Base-by-base conservation (phyloP, 306 rosid genomes). In the Chamaecrista fasciculata region DNA sequence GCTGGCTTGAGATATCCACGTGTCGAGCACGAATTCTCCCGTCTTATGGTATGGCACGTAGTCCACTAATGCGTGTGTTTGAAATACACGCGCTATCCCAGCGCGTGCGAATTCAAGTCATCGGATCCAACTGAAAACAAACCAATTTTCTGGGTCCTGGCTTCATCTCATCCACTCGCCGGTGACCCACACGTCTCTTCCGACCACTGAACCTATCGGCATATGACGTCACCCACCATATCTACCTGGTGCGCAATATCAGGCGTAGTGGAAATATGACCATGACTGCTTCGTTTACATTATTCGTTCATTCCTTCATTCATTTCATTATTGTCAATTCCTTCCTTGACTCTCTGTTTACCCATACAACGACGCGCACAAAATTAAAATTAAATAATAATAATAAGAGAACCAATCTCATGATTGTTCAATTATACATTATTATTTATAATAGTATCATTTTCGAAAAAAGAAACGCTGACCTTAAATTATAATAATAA, bases 191-290 rank as follows among this genome's bases (percentile, higher is more conserved):
- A 11, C 6, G 42, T 20, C 9, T 4, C n/a, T n/a, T n/a, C 28
- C 62, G 52, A 71, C 47, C 1, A 21, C 58, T 14, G 19, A 23
- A 18, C 29, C 21, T 1, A 64, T 69, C 70, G 51, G 42, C 11
- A 55, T 21, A 23, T 73, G 86, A 75, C 82, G 81, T 79, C 70
- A 77, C 65, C 28, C 65, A 33, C 63, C 62, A 47, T 31, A 70
- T 80, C 86, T 70, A 84, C 78, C 85, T 78, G 85, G 85, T 74
- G 84, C 84, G 85, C 96, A 90, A 57, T 62, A 65, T 69, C 79
- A 73, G 80, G 60, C 34, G 26, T 74, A 83, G 87, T 85, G 87
- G 93, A 79, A 87, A 60, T 47, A 70, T 83, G 89, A 78, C 81
- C 74, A 83, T 39, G 55, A 61, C 69, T 37, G 21, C 46, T 78